Evolutionary conservation across 2,329 filamentous ascomycete genomes (phyloP), one percentile per base, ranked within the genome.

Genomic region (Aspergillus intermedius): DNA sequence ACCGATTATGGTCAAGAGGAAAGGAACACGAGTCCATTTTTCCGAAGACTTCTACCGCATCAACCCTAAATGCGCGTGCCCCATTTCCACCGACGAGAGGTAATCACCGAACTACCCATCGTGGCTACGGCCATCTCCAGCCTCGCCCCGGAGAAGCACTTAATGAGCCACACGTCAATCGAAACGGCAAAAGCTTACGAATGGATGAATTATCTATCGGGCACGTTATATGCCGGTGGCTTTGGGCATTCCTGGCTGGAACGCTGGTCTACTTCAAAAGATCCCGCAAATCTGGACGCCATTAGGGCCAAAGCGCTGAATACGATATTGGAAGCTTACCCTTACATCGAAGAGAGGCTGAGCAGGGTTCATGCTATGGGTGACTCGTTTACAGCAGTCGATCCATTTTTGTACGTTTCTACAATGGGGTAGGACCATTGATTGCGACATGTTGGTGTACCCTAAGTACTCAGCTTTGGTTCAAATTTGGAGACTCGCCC

Each of bases 161-260:
- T 70, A 17, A 39, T 68, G 21, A 67, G 67, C 8, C 52, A 46
- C 22, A 63, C 58, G 1, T 50, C 49, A 0, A 23, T 67, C 2
- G 65, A 71, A 10, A 61, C 45, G 1, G 51, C 63, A 12, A 60
- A 63, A 6, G 54, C 60, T 2, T 64, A 63, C 23, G 68, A 70
- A 48, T 71, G 68, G 68, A 42, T 69, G 42, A 62, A 59, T 43
- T 72, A 59, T 53, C 28, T 71, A 1, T 62, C 63, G 3, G 63
- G 63, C 0, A 62, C 59, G 0, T 17, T 70, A 5, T 66, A 71
- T 49, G 59, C 54, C 0, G 51, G 54, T 7, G 62, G 43, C 1
- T 68, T 60, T 46, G 61, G 59, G 1, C 54, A 50, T 7, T 28
- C 64, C 2, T 55, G 62, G 30, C 58, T 61, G 3, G 44, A 54